Evolutionary conservation across 2,329 filamentous ascomycete species (phyloP).

Genomic region (Aspergillus flavus): DNA sequence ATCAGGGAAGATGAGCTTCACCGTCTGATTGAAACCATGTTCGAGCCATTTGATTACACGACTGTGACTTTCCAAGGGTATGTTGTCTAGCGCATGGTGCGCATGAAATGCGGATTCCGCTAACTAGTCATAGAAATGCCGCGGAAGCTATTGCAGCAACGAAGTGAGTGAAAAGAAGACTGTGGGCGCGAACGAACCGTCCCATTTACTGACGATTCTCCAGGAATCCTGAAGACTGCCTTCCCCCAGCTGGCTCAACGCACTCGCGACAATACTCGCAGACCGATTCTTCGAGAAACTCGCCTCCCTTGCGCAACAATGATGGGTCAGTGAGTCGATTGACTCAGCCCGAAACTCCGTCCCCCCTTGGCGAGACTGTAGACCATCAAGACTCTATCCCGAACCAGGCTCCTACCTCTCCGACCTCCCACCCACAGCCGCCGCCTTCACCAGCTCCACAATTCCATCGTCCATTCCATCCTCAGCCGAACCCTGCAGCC

Average conservation of each 20-base stretch:
- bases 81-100: constrained; percentile 29
- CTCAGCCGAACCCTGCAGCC: constrained; percentile 31
- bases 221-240: constrained; percentile 44
- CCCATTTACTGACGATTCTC: constrained; percentile 11
- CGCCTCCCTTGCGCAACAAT: constrained; percentile 30
- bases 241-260: constrained; percentile 30
- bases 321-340: constrained; percentile 33
- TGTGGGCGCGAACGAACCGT: constrained; percentile 6
- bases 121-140: constrained; percentile 30
- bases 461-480: constrained; percentile 5
- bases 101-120: constrained; percentile 8
- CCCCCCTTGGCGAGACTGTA: constrained; percentile 31
- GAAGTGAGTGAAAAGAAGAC: constrained; percentile 28
- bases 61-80: constrained; percentile 75
- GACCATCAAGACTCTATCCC: constrained; percentile 28
- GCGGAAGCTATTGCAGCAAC: constrained; percentile 44
- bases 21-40: constrained; percentile 89
- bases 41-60: constrained; percentile 95
- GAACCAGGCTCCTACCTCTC: constrained; percentile 15
- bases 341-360: constrained; percentile 30
- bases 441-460: constrained; percentile 20
- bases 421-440: constrained; percentile 21
- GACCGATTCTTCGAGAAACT: constrained; percentile 34
- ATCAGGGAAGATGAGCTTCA: constrained; percentile 94
- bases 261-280: constrained; percentile 43